Percentiles rank a stretch among this genome's conserved stretches.
phyloP scores from a whole-genome alignment of 2,329 filamentous ascomycete genomes.

The Xylaria sp. region DNA sequence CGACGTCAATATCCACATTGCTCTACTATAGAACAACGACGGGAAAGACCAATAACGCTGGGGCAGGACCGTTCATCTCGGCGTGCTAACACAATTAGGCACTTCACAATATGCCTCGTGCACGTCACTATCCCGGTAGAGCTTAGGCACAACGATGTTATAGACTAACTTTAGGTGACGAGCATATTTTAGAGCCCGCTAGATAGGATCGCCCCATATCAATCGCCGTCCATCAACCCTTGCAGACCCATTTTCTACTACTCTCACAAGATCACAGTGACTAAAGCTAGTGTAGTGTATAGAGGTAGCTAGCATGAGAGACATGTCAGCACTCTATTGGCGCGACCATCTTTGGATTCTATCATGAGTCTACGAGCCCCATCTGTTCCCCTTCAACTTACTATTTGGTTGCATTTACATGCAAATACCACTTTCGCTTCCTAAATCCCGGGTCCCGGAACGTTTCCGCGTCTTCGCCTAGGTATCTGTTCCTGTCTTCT shows the following conservation, averaged over 20 bases:
- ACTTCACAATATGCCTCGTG: not conserved
- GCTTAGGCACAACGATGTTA: not conserved
- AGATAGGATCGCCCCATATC: conserved; percentile 10
- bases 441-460: conserved; percentile 26
- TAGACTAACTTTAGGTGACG: not conserved
- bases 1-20: too few relatives aligned
- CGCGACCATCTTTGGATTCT: not conserved
- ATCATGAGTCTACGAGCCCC: not conserved
- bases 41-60: too few relatives aligned
- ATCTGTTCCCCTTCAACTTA: not conserved
- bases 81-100: not conserved
- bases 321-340: conserved; percentile 32
- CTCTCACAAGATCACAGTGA: conserved; percentile 1
- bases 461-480: conserved; percentile 19
- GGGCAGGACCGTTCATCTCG: not conserved
- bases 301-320: conserved; percentile 3
- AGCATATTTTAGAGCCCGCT: conserved; percentile 5
- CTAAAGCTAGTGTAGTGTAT: not conserved
- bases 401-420: conserved; percentile 6
- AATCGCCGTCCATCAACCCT: not conserved
- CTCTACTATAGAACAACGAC: too few relatives aligned
- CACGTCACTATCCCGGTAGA: not conserved
- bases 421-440: conserved; percentile 19
- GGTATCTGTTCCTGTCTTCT: conserved; percentile 1
- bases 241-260: not conserved